A percentile compares a stretch with the other conserved stretches of the same genome.
Conservation (phyloP, 306 rosid genomes). For the Quillaja saponaria region DNA sequence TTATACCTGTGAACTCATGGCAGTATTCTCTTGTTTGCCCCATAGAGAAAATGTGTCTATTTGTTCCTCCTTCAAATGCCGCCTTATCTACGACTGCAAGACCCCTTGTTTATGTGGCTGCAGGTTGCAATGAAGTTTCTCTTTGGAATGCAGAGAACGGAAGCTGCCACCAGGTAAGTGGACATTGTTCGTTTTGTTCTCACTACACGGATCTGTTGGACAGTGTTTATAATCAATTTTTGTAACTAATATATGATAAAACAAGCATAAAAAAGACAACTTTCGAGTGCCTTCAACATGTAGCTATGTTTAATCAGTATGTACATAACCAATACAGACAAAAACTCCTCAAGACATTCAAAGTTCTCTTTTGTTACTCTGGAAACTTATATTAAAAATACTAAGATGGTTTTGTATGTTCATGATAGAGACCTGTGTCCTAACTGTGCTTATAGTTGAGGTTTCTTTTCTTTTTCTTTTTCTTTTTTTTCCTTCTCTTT, state of each 20-base stretch:
- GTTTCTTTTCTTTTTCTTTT: no score
- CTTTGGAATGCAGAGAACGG: constrained; percentile 99
- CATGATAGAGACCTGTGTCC: constrained; percentile 15
- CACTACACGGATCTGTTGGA: no score
- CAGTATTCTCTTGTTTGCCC: constrained; percentile 83
- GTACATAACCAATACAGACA: no score
- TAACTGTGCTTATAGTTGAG: constrained; percentile 13
- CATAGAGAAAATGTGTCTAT: constrained; percentile 84
- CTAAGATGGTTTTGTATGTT: constrained; percentile 19
- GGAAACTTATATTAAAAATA: constrained; percentile 15
- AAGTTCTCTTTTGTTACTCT: constrained; percentile 3
- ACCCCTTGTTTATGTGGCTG: constrained; percentile 95
- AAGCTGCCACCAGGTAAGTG: constrained; percentile 92
- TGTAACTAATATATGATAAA: no score
- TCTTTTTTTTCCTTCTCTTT: no score
- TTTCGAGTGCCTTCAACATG: no score
- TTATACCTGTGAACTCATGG: constrained; percentile 86
- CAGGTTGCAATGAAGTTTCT: constrained; percentile 93
- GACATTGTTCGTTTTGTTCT: constrained; percentile 20
- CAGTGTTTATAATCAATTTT: no score
- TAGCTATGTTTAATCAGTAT: no score
- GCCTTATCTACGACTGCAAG: constrained; percentile 68
- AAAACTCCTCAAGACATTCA: no score
- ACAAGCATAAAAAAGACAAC: no score
- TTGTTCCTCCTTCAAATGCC: constrained; percentile 74